Percentiles rank a stretch among this genome's conserved stretches.
Conservation (phyloP, 106 monocot species). For the Dactylorhiza incarnata region DNA sequence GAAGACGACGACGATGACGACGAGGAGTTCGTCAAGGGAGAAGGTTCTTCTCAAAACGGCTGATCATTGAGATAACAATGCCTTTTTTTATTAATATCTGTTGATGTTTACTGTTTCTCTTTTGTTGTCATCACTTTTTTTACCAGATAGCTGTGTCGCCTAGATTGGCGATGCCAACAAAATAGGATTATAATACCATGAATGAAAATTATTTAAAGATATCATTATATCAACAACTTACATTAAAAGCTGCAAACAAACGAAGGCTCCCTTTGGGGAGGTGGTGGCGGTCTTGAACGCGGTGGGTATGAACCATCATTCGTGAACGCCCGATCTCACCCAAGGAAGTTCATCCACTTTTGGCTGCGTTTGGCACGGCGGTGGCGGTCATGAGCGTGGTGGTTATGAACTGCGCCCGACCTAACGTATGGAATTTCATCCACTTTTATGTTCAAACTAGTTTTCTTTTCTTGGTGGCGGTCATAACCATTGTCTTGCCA, state of each 20-base stretch:
- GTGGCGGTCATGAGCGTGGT: too few species aligned
- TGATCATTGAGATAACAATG: neutral
- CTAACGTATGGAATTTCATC: too few species aligned
- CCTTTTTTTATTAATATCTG: neutral
- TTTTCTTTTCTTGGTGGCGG: too few species aligned
- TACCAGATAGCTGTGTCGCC: neutral
- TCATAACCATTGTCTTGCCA: too few species aligned
- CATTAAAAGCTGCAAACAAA: neutral
- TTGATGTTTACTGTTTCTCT: neutral
- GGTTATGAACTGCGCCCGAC: too few species aligned
- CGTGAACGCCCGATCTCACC: too few species aligned
- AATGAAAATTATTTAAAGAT: neutral
- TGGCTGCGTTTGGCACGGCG: too few species aligned
- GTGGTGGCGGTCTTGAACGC: too few species aligned
- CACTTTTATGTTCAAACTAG: too few species aligned
- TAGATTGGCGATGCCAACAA: neutral
- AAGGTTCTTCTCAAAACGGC: conserved; percentile 26
- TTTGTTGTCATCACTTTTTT: neutral
- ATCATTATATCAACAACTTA: neutral
- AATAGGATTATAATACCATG: neutral
- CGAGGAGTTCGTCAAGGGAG: conserved; percentile 27
- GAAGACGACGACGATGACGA: conserved; percentile 32
- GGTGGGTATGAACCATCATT: too few species aligned
- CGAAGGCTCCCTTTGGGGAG: too few species aligned
- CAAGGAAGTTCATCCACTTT: too few species aligned